Base-by-base conservation (phyloP, 148 eudicot species). In the Amaranthus hypochondriacus region DNA sequence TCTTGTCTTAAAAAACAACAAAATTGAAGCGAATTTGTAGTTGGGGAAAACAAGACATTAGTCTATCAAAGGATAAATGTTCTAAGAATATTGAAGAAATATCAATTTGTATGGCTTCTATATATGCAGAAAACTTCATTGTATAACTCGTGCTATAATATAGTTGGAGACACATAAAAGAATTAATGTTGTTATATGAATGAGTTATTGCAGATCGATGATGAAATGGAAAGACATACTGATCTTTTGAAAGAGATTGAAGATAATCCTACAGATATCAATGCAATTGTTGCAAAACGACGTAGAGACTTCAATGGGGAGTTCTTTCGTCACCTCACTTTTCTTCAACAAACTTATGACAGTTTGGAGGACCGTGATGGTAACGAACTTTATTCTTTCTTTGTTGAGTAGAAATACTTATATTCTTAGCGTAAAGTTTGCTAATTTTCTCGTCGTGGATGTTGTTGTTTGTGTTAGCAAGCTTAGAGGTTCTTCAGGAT, bases 291-390 rank as follows among this genome's bases (percentile, higher is more conserved):
- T 74, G 76, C 99, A 39, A 87, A 77, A 82, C 90, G 93, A 60
- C 93, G 97, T 76, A 86, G 84, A 70, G 94, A 95, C 53, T 95
- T 95, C 77, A 83, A 81, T 14, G 97, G 84, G 58, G 93, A 86
- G 11, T 95, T 95, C 75, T 95, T 95, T 66, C 89, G 88, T 46
- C 91, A 95, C 75, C 87, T 95, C 57, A 86, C 76, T 53, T 74
- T 92, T 71, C 86, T 92, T 15, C 87, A 90, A 69, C 94, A 90
- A 68, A 87, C 82, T 1, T 81, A 82, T 71, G 93, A 95, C 73
- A 68, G 88, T 84, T 83, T 95, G 86, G 99, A 95, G 78, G 98
- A 89, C 70, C 89, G 92, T 5, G 99, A 95, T 84, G 93, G 99
- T 95, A 87, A 86, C 75, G 9, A 57, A 60, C 15, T 10, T 70